phyloP scores from a whole-genome alignment of 768 basidiomycete species.

The Exsudoporus frostii region DNA sequence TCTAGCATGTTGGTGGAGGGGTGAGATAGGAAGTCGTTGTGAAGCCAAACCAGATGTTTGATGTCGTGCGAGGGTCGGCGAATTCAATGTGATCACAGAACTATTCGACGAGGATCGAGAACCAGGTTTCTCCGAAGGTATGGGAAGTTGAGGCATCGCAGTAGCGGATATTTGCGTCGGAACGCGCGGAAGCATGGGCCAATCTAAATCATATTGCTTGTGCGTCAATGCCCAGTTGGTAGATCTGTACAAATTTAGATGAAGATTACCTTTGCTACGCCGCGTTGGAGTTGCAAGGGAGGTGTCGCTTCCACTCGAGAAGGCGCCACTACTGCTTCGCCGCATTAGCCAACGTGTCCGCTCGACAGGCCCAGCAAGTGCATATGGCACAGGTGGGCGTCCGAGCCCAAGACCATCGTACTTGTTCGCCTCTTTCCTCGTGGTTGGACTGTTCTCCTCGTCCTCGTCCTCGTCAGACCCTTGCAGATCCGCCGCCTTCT shows the following conservation, averaged over 20 bases:
- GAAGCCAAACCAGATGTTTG: conserved; percentile 24
- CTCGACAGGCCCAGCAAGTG: conserved; percentile 33
- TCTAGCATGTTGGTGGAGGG: conserved; percentile 20
- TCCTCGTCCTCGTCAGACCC: conserved; percentile 64
- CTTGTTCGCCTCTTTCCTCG: conserved; percentile 45
- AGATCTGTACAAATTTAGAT: conserved; percentile 34
- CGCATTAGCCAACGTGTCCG: conserved; percentile 65
- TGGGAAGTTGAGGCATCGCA: conserved; percentile 35
- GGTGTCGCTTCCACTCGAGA: conserved; percentile 71
- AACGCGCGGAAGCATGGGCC: conserved; percentile 51
- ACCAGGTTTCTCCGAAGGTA: conserved; percentile 45
- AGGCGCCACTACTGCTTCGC: conserved; percentile 77
- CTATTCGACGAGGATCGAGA: conserved; percentile 58
- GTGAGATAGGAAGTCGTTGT: conserved; percentile 23
- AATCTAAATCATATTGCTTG: conserved; percentile 38
- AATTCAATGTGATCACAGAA: conserved; percentile 44
- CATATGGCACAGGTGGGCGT: conserved; percentile 39
- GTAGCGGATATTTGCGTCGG: conserved; percentile 49
- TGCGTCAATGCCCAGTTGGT: background rate
- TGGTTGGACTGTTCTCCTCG: conserved; percentile 60
- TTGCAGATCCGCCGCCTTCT: conserved; percentile 30
- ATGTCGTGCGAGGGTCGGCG: conserved; percentile 42
- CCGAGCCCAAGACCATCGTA: conserved; percentile 70
- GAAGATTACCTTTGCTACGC: conserved; percentile 44
- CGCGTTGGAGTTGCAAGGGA: conserved; percentile 64